Percentiles rank a stretch among this genome's conserved stretches.
phyloP scores from a whole-genome alignment of 169 alveolate genomes.

The Plasmodium fragile region DNA sequence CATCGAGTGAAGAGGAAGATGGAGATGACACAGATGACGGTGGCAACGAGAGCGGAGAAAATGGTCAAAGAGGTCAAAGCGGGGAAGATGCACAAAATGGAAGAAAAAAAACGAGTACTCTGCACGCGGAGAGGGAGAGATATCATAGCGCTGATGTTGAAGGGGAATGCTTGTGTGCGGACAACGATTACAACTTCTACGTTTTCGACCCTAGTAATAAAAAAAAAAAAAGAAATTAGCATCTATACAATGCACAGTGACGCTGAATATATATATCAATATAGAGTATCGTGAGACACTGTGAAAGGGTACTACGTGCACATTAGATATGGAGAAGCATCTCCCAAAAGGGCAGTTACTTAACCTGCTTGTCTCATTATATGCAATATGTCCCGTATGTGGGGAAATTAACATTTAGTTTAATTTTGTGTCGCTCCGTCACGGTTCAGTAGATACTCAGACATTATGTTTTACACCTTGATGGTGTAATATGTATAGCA shows the following conservation, averaged over 20 bases:
- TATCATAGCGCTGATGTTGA: slow-evolving; percentile 36
- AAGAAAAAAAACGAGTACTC: slow-evolving; percentile 23
- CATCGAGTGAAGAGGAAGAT: slow-evolving; percentile 36
- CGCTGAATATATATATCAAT: neutral
- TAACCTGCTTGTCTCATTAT: neutral
- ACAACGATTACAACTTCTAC: slow-evolving; percentile 64
- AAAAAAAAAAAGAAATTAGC: neutral
- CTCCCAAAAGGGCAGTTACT: neutral
- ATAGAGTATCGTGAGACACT: slow-evolving; percentile 5
- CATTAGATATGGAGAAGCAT: neutral
- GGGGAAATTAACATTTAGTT: neutral
- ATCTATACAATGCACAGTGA: neutral
- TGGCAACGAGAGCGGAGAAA: neutral
- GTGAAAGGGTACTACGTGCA: neutral
- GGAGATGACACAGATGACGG: slow-evolving; percentile 2
- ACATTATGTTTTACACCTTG: neutral
- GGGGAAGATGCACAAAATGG: neutral
- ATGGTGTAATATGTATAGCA: neutral
- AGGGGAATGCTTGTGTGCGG: slow-evolving; percentile 65
- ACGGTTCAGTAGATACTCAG: neutral
- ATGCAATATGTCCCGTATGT: neutral
- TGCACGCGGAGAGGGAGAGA: slow-evolving; percentile 29
- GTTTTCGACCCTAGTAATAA: slow-evolving; percentile 71
- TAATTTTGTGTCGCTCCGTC: neutral
- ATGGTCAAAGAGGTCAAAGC: neutral